phyloP scores from a whole-genome alignment of 2,329 filamentous ascomycete genomes.

The Sphaceloma murrayae region DNA sequence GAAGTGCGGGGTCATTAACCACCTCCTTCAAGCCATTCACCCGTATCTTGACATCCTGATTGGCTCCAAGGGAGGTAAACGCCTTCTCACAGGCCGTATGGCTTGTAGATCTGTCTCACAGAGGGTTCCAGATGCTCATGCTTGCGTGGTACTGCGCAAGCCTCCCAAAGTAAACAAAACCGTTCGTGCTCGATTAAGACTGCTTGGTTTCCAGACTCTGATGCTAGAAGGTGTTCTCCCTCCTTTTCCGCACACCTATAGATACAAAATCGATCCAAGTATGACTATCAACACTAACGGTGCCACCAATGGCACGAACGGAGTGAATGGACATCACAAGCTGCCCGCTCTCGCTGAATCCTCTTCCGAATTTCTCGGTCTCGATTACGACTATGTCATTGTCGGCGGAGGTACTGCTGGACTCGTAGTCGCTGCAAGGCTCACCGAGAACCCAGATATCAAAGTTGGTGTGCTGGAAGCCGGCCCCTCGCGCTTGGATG shows the following conservation, averaged over 20 bases:
- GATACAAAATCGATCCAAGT: background rate
- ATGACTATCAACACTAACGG: background rate
- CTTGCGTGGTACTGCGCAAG: too few species aligned
- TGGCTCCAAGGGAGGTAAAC: too few species aligned
- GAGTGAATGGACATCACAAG: conserved; percentile 2
- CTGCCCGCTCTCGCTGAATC: conserved; percentile 9
- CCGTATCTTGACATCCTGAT: too few species aligned
- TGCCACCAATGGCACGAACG: conserved; percentile 4
- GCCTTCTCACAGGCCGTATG: too few species aligned
- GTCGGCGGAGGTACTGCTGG: conserved; percentile 21
- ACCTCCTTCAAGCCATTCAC: too few species aligned
- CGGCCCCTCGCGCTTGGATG: conserved; percentile 19
- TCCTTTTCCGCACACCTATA: background rate
- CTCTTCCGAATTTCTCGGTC: conserved; percentile 5
- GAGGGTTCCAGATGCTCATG: too few species aligned
- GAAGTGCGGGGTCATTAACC: too few species aligned
- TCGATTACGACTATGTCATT: conserved; percentile 19
- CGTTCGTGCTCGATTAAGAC: too few species aligned
- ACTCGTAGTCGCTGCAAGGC: conserved; percentile 19
- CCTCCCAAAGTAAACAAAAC: too few species aligned
- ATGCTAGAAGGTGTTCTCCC: background rate
- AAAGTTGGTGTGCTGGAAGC: conserved; percentile 20
- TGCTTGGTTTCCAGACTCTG: too few species aligned
- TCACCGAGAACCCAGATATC: conserved; percentile 19
- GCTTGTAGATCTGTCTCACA: too few species aligned